These are phyloP conservation scores for Allium sativum DNA, from an alignment of 106 monocot species.

Conservation along the genomic window DNA sequence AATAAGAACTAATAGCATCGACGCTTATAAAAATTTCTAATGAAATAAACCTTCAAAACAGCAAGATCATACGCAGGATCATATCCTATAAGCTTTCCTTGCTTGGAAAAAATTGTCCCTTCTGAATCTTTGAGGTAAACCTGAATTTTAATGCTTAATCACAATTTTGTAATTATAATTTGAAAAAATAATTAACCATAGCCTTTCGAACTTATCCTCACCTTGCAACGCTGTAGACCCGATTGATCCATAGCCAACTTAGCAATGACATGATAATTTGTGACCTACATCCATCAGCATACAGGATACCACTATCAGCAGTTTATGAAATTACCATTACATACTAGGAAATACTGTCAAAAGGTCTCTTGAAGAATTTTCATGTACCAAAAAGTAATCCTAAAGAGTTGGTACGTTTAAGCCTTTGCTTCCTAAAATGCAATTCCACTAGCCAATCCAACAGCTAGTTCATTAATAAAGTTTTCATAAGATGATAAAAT, in stretches of 20 bases:
- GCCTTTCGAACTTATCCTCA: conserved; percentile 4
- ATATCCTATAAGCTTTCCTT: conserved; percentile 70
- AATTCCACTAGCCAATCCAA: no score
- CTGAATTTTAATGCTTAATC: conserved; percentile 11
- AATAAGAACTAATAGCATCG: conserved; percentile 1
- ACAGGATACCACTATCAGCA: neutral
- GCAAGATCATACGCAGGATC: conserved; percentile 88
- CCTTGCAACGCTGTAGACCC: conserved; percentile 61
- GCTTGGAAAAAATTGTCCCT: conserved; percentile 44
- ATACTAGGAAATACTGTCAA: no score
- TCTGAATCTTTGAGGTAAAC: conserved; percentile 51
- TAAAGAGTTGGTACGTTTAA: no score
- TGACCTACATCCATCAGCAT: conserved; percentile 39
- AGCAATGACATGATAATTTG: conserved; percentile 81
- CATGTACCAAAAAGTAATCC: no score
- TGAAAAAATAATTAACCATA: neutral
- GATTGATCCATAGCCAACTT: conserved; percentile 70
- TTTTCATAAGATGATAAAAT: no score
- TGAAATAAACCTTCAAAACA: conserved; percentile 52
- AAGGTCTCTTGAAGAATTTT: no score
- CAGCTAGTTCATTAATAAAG: no score
- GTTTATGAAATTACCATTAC: neutral
- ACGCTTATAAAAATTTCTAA: neutral
- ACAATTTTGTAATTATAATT: neutral
- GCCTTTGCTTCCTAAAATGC: no score